Conservation (phyloP, 257 asterid genomes). For the Solanum medicagineum region DNA sequence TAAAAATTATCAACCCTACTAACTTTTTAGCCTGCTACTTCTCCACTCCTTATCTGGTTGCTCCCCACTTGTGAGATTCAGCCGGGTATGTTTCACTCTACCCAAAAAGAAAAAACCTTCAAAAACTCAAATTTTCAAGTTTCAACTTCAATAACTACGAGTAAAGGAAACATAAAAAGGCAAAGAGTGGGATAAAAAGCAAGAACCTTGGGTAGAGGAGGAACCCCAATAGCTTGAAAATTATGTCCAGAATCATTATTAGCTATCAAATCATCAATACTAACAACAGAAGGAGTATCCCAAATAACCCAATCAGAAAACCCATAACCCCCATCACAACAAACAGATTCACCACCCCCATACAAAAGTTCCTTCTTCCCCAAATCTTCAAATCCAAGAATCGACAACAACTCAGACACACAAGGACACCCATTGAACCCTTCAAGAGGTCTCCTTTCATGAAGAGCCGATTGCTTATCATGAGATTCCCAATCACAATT, state of each 20-base stretch:
- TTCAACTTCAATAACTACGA: neutral
- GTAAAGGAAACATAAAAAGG: neutral
- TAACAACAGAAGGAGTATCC: constrained; percentile 68
- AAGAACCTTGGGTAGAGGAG: constrained; percentile 89
- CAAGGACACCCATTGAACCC: constrained; percentile 73
- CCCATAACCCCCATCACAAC: constrained; percentile 21
- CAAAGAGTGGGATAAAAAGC: neutral
- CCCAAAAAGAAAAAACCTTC: no score
- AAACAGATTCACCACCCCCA: neutral
- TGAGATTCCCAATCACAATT: constrained; percentile 94
- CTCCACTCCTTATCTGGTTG: no score
- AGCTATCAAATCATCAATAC: constrained; percentile 65
- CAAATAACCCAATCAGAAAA: constrained; percentile 61
- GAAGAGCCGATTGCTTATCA: constrained; percentile 21
- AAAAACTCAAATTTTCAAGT: neutral
- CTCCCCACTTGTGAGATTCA: no score
- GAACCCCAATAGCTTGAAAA: constrained; percentile 83
- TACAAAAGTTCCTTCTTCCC: constrained; percentile 29
- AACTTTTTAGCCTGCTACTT: no score
- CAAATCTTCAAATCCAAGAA: constrained; percentile 70
- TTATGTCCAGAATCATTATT: constrained; percentile 27
- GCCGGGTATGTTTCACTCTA: no score
- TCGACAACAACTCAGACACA: constrained; percentile 37
- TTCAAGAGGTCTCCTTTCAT: constrained; percentile 77
- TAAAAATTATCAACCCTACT: neutral